phyloP scores from a whole-genome alignment of 1,284 basidiomycete genomes.

The Tilletia indica region DNA sequence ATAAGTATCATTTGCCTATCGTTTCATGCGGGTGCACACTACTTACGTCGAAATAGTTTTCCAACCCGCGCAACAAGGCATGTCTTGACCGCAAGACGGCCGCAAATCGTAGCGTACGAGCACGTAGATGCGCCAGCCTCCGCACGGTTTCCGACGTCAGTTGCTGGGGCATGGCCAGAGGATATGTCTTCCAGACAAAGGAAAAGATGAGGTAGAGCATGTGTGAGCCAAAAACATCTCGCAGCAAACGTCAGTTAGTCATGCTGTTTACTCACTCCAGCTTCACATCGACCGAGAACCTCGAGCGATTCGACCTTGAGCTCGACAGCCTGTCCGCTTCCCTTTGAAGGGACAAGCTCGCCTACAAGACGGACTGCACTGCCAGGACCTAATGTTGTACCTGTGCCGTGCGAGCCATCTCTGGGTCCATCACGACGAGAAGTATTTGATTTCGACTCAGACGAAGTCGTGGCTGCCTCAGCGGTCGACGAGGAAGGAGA shows the following conservation, averaged over 20 bases:
- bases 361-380: constrained; percentile 36
- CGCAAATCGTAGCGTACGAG: neutral
- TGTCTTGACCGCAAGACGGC: constrained; percentile 3
- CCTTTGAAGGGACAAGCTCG: constrained; percentile 29
- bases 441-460: neutral
- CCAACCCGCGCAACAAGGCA: constrained; percentile 31
- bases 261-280: neutral
- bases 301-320: constrained; percentile 28
- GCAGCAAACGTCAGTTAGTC: neutral
- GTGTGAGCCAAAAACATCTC: neutral
- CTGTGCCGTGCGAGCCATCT: no score
- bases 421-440: neutral
- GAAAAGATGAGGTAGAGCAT: neutral
- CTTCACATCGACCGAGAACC: constrained; percentile 34
- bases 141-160: constrained; percentile 4
- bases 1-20: neutral
- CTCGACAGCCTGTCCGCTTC: constrained; percentile 38
- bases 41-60: constrained; percentile 24
- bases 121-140: neutral
- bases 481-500: neutral
- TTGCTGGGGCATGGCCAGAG: constrained; percentile 26
- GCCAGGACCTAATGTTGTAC: constrained; percentile 25
- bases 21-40: neutral
- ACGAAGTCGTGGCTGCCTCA: neutral
- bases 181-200: constrained; percentile 22